These are phyloP conservation scores for Podila verticillata DNA, from an alignment of 192 early-diverging fungal genomes.

Conservation along the genomic window DNA sequence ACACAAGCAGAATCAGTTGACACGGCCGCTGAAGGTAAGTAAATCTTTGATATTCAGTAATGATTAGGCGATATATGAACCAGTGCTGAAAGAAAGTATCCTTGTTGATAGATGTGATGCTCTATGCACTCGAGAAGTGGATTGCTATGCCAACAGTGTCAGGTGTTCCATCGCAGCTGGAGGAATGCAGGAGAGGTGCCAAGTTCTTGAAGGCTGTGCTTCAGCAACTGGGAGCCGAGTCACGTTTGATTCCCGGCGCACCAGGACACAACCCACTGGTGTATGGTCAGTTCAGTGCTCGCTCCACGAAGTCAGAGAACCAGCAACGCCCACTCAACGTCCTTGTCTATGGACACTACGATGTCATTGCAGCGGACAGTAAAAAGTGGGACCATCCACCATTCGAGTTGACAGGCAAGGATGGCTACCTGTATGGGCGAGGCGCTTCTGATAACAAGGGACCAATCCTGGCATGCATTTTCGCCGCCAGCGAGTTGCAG, in stretches of 20 bases:
- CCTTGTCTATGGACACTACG: slow-evolving; percentile 84
- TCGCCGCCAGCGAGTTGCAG: slow-evolving; percentile 74
- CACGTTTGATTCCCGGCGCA: slow-evolving; percentile 66
- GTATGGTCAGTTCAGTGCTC: slow-evolving; percentile 58
- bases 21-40: slow-evolving; percentile 31
- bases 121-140: slow-evolving; percentile 76
- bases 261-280: slow-evolving; percentile 75
- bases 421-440: slow-evolving; percentile 81
- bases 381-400: slow-evolving; percentile 72
- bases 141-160: slow-evolving; percentile 73
- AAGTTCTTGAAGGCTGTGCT: slow-evolving; percentile 75
- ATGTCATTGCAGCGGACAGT: slow-evolving; percentile 80
- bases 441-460: slow-evolving; percentile 88
- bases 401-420: slow-evolving; percentile 70
- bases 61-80: too few species aligned
- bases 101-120: slow-evolving; percentile 55
- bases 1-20: slow-evolving; percentile 31
- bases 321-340: slow-evolving; percentile 47
- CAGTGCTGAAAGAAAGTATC: too few species aligned
- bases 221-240: slow-evolving; percentile 74
- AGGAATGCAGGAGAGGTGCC: slow-evolving; percentile 78
- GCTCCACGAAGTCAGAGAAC: slow-evolving; percentile 8
- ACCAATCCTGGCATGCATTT: slow-evolving; percentile 76
- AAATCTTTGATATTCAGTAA: neutral
- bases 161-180: slow-evolving; percentile 71